Evolutionary conservation across 129 eudicot species (phyloP), one percentile per base, ranked within the genome.

Genomic region (Gnaphalium uliginosum): DNA sequence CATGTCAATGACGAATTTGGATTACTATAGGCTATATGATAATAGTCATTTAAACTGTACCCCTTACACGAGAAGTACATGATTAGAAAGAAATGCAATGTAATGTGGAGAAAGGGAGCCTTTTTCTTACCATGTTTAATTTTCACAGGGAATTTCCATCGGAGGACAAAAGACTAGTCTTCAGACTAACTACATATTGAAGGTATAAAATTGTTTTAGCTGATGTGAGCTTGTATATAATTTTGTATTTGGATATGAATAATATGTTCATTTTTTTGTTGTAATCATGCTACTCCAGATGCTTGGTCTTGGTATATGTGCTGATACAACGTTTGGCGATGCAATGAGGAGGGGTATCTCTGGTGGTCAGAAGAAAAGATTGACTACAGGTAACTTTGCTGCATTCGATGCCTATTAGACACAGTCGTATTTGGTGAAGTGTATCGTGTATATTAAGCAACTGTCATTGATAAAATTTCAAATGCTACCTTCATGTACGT

Each of bases 361-460:
- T 39, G 93, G 93, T 46, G 97, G 97, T 53, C 91, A 92, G 69
- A 92, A 92, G 79, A 92, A 92, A 79, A 85, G 97, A 79, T 78
- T 92, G 79, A 91, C 97, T 26, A 82, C 91, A 83, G 96, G 97
- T 91, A 27, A 27, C 29, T 27, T 27, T 27, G 29, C 2, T 77
- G 5, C 30, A 33, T 33, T 33, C 4, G 7, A 33, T 4, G 39
- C 39, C 2, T 27, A 27, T 27, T 27, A 27, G 29, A 27, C 29
- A 27, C 29, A 27, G 29, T 27, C 29, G 1, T 27, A 27, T 1
- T 27, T 27, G 29, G 29, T 27, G 2, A 27, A 1, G 2, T 2
- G 29, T 27, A 27, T 27, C 1, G 29, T 27, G 29, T 27, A 27
- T 27, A 8, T 21, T 56, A 61, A 2, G 1, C 29, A 27, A 27